A percentile compares a stretch with the other conserved stretches of the same genome.
Evolutionary conservation across 306 rosid species (phyloP).

Genomic region (Inga laurina): DNA sequence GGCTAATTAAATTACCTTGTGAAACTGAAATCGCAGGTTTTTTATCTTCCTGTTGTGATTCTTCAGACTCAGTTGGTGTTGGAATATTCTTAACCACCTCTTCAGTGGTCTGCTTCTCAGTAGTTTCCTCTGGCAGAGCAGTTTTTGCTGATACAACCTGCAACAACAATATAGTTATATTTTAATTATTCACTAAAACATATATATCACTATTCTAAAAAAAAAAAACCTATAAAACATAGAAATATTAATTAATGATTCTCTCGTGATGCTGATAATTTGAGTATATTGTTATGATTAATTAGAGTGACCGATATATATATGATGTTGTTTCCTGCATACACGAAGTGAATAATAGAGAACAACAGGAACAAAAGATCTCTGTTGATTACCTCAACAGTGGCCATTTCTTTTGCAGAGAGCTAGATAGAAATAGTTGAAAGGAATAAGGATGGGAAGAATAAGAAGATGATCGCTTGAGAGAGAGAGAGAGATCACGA

Average conservation of each 20-base stretch:
- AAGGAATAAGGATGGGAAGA: not conserved
- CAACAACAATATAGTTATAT: not conserved
- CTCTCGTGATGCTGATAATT: not conserved
- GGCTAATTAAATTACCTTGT: constrained; percentile 18
- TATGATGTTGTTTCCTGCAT: too few relatives aligned
- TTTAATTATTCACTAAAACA: not conserved
- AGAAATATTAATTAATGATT: too few relatives aligned
- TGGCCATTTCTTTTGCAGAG: constrained; percentile 53
- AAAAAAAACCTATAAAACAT: too few relatives aligned
- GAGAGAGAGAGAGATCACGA: not conserved
- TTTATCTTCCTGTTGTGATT: constrained; percentile 40
- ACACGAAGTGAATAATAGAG: not conserved
- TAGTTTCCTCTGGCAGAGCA: constrained; percentile 52
- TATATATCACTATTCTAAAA: not conserved
- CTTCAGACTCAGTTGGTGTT: constrained; percentile 11
- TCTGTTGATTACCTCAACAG: constrained; percentile 56
- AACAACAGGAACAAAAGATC: not conserved
- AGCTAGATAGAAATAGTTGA: constrained; percentile 12
- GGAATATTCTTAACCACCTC: constrained; percentile 25
- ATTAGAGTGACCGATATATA: not conserved
- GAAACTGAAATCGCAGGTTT: constrained; percentile 32
- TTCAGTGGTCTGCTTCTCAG: constrained; percentile 36
- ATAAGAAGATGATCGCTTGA: not conserved
- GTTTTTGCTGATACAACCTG: constrained; percentile 64
- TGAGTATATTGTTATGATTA: not conserved